Evolutionary conservation across 2,329 filamentous ascomycete species (phyloP), one percentile per base, ranked within the genome.

Genomic region (Colletotrichum euphorbiae): DNA sequence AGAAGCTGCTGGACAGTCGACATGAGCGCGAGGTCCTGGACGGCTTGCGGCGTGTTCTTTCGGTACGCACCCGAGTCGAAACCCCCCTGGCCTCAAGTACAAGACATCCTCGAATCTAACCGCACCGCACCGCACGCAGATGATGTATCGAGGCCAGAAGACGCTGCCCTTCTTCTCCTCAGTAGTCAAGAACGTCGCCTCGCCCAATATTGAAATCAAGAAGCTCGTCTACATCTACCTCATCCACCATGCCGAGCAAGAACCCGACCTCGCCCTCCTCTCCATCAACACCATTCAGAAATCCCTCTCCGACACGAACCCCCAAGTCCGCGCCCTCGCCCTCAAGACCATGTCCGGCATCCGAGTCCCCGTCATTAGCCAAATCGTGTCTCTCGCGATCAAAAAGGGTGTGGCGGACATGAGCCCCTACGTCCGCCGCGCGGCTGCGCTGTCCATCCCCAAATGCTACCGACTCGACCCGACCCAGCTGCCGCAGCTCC

Each of bases 261-360:
- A 98, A 76, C 96, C 95, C 66, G 96, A 99, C 80, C 92, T 98
- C 51, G 94, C 96, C 19, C 87, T 99, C 42, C 87, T 99, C 50
- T 97, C 94, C 67, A 98, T 99, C 86, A 99, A 99, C 81, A 97
- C 96, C 6, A 98, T 99, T 74, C 96, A 99, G 77, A 98, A 98
- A 80, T 97, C 95, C 9, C 88, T 99, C 67, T 97, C 94, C 24
- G 96, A 99, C 80, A 85, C 90, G 66, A 98, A 94, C 77, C 93
- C 96, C 1, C 92, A 97, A 76, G 90, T 98, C 19, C 91, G 96
- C 72, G 93, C 95, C 21, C 90, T 99, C 75, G 96, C 96, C 0
- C 85, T 99, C 70, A 93, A 94, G 71, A 97, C 96, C 72, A 99
- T 99, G 95, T 97, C 94, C 0, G 94, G 93, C 12, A 98, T 99